These are phyloP conservation scores for Sugiyamaella paludigena DNA, from an alignment of 1,139 yeast genomes.

Conservation along the genomic window DNA sequence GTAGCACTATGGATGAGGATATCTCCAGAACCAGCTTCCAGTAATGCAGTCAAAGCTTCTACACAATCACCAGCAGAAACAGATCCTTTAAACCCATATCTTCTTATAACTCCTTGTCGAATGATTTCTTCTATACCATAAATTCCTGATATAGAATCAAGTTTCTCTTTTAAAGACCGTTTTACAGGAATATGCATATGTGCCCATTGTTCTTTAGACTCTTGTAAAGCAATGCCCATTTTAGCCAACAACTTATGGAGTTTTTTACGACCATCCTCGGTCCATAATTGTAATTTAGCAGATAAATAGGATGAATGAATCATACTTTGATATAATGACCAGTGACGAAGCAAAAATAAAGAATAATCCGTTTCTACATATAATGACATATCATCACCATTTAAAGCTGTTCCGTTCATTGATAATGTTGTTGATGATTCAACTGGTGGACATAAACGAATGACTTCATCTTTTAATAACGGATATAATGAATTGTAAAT, in stretches of 20 bases:
- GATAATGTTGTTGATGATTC: constrained; percentile 21
- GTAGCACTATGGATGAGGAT: background rate
- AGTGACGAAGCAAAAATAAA: constrained; percentile 81
- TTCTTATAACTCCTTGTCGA: constrained; percentile 80
- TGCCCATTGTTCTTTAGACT: constrained; percentile 89
- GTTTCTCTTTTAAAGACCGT: constrained; percentile 65
- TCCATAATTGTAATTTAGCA: constrained; percentile 83
- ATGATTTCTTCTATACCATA: constrained; percentile 83
- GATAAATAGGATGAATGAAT: constrained; percentile 86
- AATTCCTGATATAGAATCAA: constrained; percentile 64
- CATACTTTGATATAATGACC: constrained; percentile 91
- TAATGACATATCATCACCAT: constrained; percentile 63
- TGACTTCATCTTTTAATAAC: constrained; percentile 76
- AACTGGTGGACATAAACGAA: constrained; percentile 53
- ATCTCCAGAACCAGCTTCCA: constrained; percentile 49
- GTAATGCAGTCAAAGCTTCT: constrained; percentile 78
- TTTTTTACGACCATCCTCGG: constrained; percentile 84
- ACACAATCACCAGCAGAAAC: constrained; percentile 92
- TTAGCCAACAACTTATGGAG: constrained; percentile 89
- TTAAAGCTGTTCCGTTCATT: constrained; percentile 39
- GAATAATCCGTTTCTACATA: constrained; percentile 77
- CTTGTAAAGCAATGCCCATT: constrained; percentile 89
- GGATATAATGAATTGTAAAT: constrained; percentile 74
- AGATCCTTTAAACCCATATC: constrained; percentile 83
- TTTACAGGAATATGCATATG: constrained; percentile 84